These are phyloP conservation scores for Skeletonema marinoi DNA, from an alignment of 108 stramenopile species.

Conservation along the genomic window DNA sequence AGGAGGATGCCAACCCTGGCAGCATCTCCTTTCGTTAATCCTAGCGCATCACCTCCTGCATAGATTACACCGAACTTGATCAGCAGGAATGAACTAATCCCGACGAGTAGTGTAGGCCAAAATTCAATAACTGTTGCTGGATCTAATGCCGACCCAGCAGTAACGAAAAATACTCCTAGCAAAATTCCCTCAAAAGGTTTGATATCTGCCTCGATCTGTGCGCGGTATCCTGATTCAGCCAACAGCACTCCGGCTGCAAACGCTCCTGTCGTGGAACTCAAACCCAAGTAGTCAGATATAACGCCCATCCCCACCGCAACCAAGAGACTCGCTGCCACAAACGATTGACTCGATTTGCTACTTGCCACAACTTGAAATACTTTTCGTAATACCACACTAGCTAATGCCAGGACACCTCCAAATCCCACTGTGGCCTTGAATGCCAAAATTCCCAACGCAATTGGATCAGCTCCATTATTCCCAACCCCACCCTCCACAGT, in stretches of 20 bases:
- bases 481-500: conserved; percentile 44
- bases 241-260: conserved; percentile 83
- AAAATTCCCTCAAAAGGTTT: conserved; percentile 84
- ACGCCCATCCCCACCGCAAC: conserved; percentile 81
- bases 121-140: conserved; percentile 57
- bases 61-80: conserved; percentile 66
- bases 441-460: conserved; percentile 55
- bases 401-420: conserved; percentile 62
- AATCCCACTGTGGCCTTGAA: conserved; percentile 78
- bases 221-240: conserved; percentile 70
- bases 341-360: conserved; percentile 69
- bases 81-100: conserved; percentile 58
- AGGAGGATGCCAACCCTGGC: conserved; percentile 65
- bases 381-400: conserved; percentile 50
- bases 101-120: conserved; percentile 71
- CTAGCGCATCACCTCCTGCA: conserved; percentile 61
- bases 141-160: conserved; percentile 72
- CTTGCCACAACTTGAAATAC: conserved; percentile 77
- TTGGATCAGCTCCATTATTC: conserved; percentile 43
- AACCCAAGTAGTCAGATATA: conserved; percentile 61
- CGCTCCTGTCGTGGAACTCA: conserved; percentile 71
- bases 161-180: conserved; percentile 79
- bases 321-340: conserved; percentile 72
- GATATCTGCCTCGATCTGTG: conserved; percentile 84
- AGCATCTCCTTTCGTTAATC: conserved; percentile 60